phyloP scores from a whole-genome alignment of 331 rosid species.

The Phaseolus coccineus region DNA sequence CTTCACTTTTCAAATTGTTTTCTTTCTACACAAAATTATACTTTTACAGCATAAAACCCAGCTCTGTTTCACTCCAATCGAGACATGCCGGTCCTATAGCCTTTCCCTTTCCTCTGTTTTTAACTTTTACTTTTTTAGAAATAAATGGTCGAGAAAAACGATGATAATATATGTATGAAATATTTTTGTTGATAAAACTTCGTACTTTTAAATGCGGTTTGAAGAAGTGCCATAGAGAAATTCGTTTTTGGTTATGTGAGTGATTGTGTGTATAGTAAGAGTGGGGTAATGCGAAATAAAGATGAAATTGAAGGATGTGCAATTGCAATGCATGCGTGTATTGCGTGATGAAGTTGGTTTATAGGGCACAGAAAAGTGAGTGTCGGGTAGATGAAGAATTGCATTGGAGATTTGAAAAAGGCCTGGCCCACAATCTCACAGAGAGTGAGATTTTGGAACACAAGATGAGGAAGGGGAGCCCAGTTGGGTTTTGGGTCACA shows the following conservation, averaged over 20 bases:
- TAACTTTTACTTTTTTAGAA: not conserved
- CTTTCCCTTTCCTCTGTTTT: not conserved
- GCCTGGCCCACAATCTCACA: too few species aligned
- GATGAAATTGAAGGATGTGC: not conserved
- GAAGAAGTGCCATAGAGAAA: not conserved
- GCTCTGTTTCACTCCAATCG: not conserved
- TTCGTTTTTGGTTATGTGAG: too few species aligned
- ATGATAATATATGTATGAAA: not conserved
- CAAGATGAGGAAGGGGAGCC: not conserved
- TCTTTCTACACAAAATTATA: not conserved
- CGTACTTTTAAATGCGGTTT: not conserved
- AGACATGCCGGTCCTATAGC: not conserved
- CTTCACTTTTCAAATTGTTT: not conserved
- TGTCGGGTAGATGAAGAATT: too few species aligned
- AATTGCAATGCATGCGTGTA: not conserved
- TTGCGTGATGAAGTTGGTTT: slow-evolving; percentile 1
- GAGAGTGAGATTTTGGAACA: slow-evolving; percentile 39
- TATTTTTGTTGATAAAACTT: not conserved
- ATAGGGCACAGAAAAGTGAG: not conserved
- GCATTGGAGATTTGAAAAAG: too few species aligned
- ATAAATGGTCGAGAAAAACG: too few species aligned
- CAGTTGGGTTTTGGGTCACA: too few species aligned
- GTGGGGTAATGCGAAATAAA: not conserved
- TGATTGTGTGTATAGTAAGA: not conserved
- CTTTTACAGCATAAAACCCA: not conserved